These are phyloP conservation scores for Pestalotiopsis sp. DNA, from an alignment of 2,329 filamentous ascomycete genomes.

Conservation along the genomic window DNA sequence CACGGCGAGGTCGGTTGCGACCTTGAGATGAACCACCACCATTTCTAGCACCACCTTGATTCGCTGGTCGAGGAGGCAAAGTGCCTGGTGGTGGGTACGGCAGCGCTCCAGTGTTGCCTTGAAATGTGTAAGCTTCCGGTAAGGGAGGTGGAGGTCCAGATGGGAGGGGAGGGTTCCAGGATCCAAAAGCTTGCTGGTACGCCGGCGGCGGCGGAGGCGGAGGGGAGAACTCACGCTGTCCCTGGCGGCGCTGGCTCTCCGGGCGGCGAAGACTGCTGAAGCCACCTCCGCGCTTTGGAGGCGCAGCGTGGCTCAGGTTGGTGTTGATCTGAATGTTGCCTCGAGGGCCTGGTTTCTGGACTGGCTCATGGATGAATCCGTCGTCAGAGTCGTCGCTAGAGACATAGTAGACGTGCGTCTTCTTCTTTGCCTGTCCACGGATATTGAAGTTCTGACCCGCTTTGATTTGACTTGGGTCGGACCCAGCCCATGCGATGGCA, in stretches of 20 bases:
- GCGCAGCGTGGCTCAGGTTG: neutral
- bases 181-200: neutral
- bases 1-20: neutral
- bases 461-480: constrained; percentile 13
- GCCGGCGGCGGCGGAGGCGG: constrained; percentile 9
- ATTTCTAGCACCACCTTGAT: neutral
- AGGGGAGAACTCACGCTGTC: constrained; percentile 11
- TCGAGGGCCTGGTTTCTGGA: constrained; percentile 23
- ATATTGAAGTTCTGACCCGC: constrained; percentile 25
- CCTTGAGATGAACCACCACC: neutral
- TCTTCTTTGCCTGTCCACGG: constrained; percentile 27
- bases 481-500: constrained; percentile 37
- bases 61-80: neutral
- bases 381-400: constrained; percentile 37
- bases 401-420: constrained; percentile 32
- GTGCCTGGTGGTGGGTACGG: neutral
- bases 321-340: constrained; percentile 28
- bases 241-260: constrained; percentile 6
- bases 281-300: neutral
- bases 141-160: constrained; percentile 12
- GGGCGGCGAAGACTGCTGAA: constrained; percentile 6
- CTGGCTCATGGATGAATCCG: constrained; percentile 30
- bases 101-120: neutral
- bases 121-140: constrained; percentile 4
- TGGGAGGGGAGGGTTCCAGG: constrained; percentile 8